Base-by-base conservation (phyloP, 2,329 filamentous ascomycete genomes). In the Colletotrichum nymphaeae region DNA sequence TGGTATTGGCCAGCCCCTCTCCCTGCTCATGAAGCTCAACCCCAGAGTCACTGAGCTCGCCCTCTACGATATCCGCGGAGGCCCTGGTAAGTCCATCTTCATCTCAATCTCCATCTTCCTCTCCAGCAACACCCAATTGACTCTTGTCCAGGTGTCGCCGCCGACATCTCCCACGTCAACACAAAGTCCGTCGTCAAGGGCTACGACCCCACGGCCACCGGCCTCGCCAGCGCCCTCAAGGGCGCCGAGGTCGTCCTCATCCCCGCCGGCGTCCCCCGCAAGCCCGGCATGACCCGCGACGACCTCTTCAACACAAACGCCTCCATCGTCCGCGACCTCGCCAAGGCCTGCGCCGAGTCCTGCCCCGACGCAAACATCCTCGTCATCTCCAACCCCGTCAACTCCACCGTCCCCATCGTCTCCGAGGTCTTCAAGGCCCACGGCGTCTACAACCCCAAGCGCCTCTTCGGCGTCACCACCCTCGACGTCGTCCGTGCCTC, bases 281-380 rank as follows among this genome's bases (percentile, higher is more conserved):
- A 98, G 92, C 97, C 97, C 84, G 97, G 97, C 88, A 99, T 99
- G 97, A 97, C 94, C 88, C 95, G 97, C 90, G 97, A 99, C 87
- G 96, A 99, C 85, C 93, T 99, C 77, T 99, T 99, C 95, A 98
- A 98, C 93, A 99, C 96, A 91, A 99, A 99, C 87, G 97, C 97
- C 86, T 97, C 95, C 84, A 99, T 99, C 85, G 97, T 99, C 84
- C 95, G 96, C 83, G 97, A 98, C 87, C 92, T 99, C 78, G 95
- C 96, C 88, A 97, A 98, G 92, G 95, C 95, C 81, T 92, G 92
- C 82, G 97, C 97, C 81, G 92, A 97, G 81, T 91, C 94, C 79
- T 91, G 93, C 83, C 97, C 97, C 81, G 90, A 98, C 77, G 97
- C 97, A 86, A 97, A 97, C 88, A 90, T 98, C 85, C 92, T 98